phyloP scores from a whole-genome alignment of 805 yeast genomes.

The Danielia oregonensis region DNA sequence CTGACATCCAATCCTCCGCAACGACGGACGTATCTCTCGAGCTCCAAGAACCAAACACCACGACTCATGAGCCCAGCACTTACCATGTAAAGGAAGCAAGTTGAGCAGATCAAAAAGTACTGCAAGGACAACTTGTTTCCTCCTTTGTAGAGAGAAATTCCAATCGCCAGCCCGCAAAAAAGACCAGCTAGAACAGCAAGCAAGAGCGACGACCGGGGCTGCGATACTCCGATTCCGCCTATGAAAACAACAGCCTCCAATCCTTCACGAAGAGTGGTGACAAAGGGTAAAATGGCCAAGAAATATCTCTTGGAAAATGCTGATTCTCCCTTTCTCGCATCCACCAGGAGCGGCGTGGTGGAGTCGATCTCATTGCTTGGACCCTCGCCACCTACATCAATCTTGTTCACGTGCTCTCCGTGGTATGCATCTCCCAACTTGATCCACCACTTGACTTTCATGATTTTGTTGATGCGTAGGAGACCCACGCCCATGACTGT shows the following conservation, averaged over 20 bases:
- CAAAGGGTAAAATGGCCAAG: slow-evolving; percentile 24
- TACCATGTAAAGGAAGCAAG: slow-evolving; percentile 40
- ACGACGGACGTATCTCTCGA: slow-evolving; percentile 33
- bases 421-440: slow-evolving; percentile 41
- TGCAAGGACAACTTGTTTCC: slow-evolving; percentile 42
- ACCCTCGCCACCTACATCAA: background rate
- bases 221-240: slow-evolving; percentile 25
- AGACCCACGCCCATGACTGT: slow-evolving; percentile 85
- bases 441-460: slow-evolving; percentile 75
- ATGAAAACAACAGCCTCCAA: slow-evolving; percentile 69
- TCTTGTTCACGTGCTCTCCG: slow-evolving; percentile 10
- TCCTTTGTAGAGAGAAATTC: slow-evolving; percentile 33
- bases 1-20: slow-evolving; percentile 42
- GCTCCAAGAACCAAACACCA: slow-evolving; percentile 43
- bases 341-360: slow-evolving; percentile 1
- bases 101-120: slow-evolving; percentile 35
- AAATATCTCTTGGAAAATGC: slow-evolving; percentile 20
- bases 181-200: slow-evolving; percentile 27
- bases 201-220: slow-evolving; percentile 15
- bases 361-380: background rate
- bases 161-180: slow-evolving; percentile 30
- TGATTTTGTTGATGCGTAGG: slow-evolving; percentile 66
- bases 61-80: slow-evolving; percentile 43
- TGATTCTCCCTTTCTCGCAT: slow-evolving; percentile 5
- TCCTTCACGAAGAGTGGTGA: slow-evolving; percentile 27